Evolutionary conservation across 2,329 filamentous ascomycete species (phyloP).

Genomic region (Trichophyton simii): DNA sequence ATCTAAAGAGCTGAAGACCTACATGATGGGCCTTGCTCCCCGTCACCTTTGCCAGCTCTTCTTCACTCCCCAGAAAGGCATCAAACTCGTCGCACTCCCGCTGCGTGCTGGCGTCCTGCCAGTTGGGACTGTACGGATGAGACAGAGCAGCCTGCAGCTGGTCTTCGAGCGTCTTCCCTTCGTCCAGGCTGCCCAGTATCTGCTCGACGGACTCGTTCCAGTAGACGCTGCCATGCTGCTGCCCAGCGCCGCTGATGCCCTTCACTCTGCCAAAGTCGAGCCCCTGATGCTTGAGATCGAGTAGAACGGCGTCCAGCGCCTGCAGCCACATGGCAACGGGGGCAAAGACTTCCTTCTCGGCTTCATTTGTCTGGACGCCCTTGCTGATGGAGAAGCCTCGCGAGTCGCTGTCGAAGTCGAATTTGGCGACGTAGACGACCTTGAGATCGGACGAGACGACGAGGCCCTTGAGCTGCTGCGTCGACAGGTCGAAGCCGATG

Average conservation of each 20-base stretch:
- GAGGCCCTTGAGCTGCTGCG: constrained; percentile 91
- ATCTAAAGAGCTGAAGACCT: constrained; percentile 25
- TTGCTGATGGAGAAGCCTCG: constrained; percentile 68
- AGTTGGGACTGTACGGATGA: constrained; percentile 82
- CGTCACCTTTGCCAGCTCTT: constrained; percentile 62
- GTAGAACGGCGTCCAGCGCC: constrained; percentile 73
- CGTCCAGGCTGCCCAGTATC: constrained; percentile 49
- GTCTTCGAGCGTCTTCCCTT: constrained; percentile 50
- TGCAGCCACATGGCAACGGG: constrained; percentile 93
- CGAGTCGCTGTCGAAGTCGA: constrained; percentile 86
- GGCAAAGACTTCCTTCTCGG: constrained; percentile 78
- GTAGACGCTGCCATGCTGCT: constrained; percentile 96
- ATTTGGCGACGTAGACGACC: constrained; percentile 72
- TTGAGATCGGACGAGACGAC: constrained; percentile 73
- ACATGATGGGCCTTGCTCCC: constrained; percentile 93
- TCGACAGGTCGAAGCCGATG: constrained; percentile 89
- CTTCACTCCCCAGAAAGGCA: constrained; percentile 50
- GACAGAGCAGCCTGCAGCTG: constrained; percentile 66
- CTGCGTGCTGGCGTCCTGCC: constrained; percentile 95
- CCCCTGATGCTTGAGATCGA: constrained; percentile 54
- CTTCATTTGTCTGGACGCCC: constrained; percentile 71
- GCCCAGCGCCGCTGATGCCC: constrained; percentile 80
- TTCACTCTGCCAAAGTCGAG: constrained; percentile 62
- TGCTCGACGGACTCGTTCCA: constrained; percentile 62
- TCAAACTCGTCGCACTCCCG: constrained; percentile 84